Conservation (phyloP, 2,329 filamentous ascomycete species). For the Xylaria sp. region DNA sequence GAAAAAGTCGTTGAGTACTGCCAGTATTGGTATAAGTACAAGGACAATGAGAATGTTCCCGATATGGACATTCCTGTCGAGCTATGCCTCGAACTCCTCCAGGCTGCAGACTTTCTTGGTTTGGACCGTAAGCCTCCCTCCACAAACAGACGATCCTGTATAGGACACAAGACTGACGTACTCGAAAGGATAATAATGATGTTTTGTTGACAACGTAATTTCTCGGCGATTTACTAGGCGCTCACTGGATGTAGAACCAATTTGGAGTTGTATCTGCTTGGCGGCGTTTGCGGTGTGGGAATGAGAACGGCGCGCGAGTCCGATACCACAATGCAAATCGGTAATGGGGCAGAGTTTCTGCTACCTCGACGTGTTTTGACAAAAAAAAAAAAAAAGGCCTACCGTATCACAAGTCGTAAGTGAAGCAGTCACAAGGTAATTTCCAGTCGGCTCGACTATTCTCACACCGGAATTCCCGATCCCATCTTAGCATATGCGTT, state of each 20-base stretch:
- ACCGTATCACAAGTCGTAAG: neutral
- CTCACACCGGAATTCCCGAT: conserved; percentile 40
- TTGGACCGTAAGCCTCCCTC: conserved; percentile 65
- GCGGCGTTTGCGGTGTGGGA: conserved; percentile 24
- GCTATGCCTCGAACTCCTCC: conserved; percentile 79
- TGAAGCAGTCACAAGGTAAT: conserved; percentile 15
- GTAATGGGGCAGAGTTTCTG: neutral
- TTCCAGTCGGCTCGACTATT: neutral
- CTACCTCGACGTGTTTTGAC: neutral
- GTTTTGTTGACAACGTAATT: neutral
- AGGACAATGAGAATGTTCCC: conserved; percentile 75
- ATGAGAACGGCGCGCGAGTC: conserved; percentile 20
- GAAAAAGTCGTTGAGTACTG: conserved; percentile 87
- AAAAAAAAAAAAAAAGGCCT: neutral
- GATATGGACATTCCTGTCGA: conserved; percentile 85
- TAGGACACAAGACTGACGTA: conserved; percentile 16
- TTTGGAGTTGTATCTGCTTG: neutral
- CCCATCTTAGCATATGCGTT: conserved; percentile 68
- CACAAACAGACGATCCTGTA: neutral
- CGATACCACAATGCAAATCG: conserved; percentile 28
- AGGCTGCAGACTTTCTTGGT: conserved; percentile 80
- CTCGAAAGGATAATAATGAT: conserved; percentile 13
- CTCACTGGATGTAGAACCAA: neutral
- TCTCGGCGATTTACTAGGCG: neutral
- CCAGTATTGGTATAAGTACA: conserved; percentile 81